Percentiles rank a stretch among this genome's conserved stretches.
These are phyloP conservation scores for Cercospora canescens DNA, from an alignment of 2,329 filamentous ascomycete species.

Conservation along the genomic window DNA sequence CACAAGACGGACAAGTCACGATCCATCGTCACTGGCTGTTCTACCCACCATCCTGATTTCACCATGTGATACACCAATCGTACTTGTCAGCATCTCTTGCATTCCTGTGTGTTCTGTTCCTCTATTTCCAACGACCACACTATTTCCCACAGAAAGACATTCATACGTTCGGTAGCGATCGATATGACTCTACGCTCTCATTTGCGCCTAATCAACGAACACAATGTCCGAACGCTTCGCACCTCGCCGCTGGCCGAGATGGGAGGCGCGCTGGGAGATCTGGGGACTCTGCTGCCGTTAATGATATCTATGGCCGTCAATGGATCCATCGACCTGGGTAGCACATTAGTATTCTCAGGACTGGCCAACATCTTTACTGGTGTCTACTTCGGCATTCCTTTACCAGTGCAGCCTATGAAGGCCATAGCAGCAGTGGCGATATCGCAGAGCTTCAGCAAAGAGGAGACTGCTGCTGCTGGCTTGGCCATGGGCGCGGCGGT, in stretches of 20 bases:
- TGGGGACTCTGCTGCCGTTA: slow-evolving; percentile 85
- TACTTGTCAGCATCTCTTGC: slow-evolving; percentile 7
- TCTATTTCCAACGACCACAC: background rate
- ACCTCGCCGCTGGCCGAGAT: slow-evolving; percentile 69
- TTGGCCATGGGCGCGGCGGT: slow-evolving; percentile 75
- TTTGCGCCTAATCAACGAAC: slow-evolving; percentile 30
- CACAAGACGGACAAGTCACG: background rate
- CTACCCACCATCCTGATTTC: background rate
- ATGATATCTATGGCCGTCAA: slow-evolving; percentile 82
- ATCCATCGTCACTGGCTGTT: slow-evolving; percentile 6
- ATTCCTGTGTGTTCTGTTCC: background rate
- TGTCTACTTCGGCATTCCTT: slow-evolving; percentile 77
- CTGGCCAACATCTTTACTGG: slow-evolving; percentile 85
- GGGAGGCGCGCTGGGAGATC: slow-evolving; percentile 83
- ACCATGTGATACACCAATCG: slow-evolving; percentile 12
- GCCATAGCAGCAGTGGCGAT: slow-evolving; percentile 93
- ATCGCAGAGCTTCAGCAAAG: slow-evolving; percentile 62
- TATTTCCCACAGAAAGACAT: background rate
- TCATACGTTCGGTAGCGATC: background rate
- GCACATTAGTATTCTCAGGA: slow-evolving; percentile 85
- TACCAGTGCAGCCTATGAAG: slow-evolving; percentile 88
- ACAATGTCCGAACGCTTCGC: slow-evolving; percentile 60
- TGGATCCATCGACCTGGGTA: slow-evolving; percentile 75
- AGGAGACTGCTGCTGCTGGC: slow-evolving; percentile 78
- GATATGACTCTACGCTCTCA: slow-evolving; percentile 21